Evolutionary conservation across 495 filamentous ascomycete genomes (phyloP).

Genomic region (Penicillium longicatenatum): DNA sequence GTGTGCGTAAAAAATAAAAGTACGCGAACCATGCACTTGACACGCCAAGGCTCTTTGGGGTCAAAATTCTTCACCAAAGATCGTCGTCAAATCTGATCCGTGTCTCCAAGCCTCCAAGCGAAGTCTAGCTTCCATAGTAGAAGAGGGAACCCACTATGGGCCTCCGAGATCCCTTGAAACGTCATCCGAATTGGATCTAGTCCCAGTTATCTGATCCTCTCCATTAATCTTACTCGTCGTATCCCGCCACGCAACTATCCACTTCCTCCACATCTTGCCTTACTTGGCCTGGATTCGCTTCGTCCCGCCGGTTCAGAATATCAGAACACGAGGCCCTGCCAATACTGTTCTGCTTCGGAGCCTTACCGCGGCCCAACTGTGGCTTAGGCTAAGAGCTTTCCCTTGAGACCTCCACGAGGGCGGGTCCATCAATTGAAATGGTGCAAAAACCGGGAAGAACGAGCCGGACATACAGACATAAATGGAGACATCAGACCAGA

Average conservation of each 20-base stretch:
- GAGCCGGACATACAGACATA: background rate
- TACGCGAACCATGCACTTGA: background rate
- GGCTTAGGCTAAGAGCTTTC: background rate
- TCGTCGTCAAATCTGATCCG: slow-evolving; percentile 12
- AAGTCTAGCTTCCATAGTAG: slow-evolving; percentile 2
- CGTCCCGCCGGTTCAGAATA: slow-evolving; percentile 10
- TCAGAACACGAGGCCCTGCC: background rate
- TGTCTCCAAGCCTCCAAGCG: slow-evolving; percentile 5
- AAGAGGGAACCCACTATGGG: slow-evolving; percentile 16
- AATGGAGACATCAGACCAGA: background rate
- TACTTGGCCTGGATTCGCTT: slow-evolving; percentile 11
- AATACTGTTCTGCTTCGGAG: background rate
- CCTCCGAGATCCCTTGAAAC: slow-evolving; percentile 19
- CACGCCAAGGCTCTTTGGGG: background rate
- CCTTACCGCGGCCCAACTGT: background rate
- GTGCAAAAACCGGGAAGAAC: background rate
- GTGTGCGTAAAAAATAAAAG: background rate
- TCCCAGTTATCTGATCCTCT: slow-evolving; percentile 34
- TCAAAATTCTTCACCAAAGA: background rate
- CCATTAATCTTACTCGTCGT: slow-evolving; percentile 28
- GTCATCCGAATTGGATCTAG: slow-evolving; percentile 26
- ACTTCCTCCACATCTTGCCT: slow-evolving; percentile 29
- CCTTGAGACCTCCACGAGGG: background rate
- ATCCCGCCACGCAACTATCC: slow-evolving; percentile 22
- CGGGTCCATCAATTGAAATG: background rate